Conservation (phyloP, 1,284 basidiomycete species). For the Apiotrichum akiyoshidainum region DNA sequence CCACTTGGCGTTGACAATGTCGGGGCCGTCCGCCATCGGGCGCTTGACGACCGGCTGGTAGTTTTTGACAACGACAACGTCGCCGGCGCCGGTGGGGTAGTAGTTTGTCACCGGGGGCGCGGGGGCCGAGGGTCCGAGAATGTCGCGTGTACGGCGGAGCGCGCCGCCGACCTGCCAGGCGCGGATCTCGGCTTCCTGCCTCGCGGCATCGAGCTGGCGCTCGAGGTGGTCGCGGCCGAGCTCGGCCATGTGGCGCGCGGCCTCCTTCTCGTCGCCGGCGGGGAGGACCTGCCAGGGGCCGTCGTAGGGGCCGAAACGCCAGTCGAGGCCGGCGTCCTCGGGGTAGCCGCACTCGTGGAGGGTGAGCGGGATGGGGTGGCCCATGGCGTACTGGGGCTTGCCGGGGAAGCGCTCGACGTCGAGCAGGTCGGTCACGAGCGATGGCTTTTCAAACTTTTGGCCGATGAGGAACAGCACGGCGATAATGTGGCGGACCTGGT, state of each 20-base stretch:
- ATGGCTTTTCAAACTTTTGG: conserved; percentile 69
- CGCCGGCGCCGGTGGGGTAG: conserved; percentile 72
- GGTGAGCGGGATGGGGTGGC: conserved; percentile 82
- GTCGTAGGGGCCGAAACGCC: conserved; percentile 64
- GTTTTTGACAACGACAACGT: conserved; percentile 58
- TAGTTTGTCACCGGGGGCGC: conserved; percentile 24
- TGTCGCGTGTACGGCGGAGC: conserved; percentile 24
- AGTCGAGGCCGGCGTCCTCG: conserved; percentile 62
- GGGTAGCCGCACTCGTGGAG: conserved; percentile 85
- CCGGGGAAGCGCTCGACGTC: conserved; percentile 59
- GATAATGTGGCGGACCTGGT: conserved; percentile 97
- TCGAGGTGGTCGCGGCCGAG: conserved; percentile 37
- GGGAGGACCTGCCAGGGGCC: conserved; percentile 28
- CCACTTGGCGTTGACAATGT: conserved; percentile 74
- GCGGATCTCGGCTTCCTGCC: conserved; percentile 52
- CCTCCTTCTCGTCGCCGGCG: conserved; percentile 16
- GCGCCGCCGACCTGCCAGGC: conserved; percentile 60
- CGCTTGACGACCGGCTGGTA: conserved; percentile 67
- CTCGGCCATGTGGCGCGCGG: conserved; percentile 21
- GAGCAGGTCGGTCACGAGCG: conserved; percentile 69
- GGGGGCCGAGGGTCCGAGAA: conserved; percentile 6
- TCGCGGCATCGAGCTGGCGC: conserved; percentile 31
- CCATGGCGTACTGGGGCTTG: conserved; percentile 92
- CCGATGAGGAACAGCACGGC: conserved; percentile 88
- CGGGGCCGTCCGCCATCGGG: conserved; percentile 65